phyloP scores from a whole-genome alignment of 2,329 filamentous ascomycete species.

The Diatrype stigma region DNA sequence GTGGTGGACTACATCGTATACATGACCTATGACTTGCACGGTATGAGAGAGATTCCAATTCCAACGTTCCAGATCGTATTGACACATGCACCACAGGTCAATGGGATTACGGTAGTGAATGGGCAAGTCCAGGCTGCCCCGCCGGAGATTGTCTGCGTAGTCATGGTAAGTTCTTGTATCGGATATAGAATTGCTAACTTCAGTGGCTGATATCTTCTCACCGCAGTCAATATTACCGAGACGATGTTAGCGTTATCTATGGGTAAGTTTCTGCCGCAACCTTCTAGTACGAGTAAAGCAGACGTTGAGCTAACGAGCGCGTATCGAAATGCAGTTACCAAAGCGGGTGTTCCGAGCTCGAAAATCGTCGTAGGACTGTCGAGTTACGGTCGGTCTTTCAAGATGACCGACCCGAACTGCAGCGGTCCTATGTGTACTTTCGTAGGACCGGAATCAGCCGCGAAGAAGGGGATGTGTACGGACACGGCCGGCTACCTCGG shows the following conservation, averaged over 20 bases:
- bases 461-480: slow-evolving; percentile 13
- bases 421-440: slow-evolving; percentile 8
- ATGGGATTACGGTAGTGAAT: slow-evolving; percentile 15
- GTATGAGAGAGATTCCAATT: no score
- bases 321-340: no score
- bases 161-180: no score
- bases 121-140: slow-evolving; percentile 1
- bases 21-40: slow-evolving; percentile 34
- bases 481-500: slow-evolving; percentile 14
- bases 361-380: slow-evolving; percentile 17
- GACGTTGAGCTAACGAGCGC: no score
- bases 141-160: slow-evolving; percentile 22
- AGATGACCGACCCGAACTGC: slow-evolving; percentile 14
- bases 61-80: no score
- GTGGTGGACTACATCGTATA: slow-evolving; percentile 30
- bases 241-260: slow-evolving; percentile 20
- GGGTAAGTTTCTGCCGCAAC: no score
- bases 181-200: no score
- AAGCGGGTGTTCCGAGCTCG: slow-evolving; percentile 13
- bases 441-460: slow-evolving; percentile 10
- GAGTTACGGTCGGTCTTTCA: background rate
- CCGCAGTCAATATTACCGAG: slow-evolving; percentile 30
- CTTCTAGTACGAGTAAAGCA: no score
- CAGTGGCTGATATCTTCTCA: no score
- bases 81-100: no score